phyloP scores from a whole-genome alignment of 2,329 filamentous ascomycete genomes.

The Alternaria ventricosa region DNA sequence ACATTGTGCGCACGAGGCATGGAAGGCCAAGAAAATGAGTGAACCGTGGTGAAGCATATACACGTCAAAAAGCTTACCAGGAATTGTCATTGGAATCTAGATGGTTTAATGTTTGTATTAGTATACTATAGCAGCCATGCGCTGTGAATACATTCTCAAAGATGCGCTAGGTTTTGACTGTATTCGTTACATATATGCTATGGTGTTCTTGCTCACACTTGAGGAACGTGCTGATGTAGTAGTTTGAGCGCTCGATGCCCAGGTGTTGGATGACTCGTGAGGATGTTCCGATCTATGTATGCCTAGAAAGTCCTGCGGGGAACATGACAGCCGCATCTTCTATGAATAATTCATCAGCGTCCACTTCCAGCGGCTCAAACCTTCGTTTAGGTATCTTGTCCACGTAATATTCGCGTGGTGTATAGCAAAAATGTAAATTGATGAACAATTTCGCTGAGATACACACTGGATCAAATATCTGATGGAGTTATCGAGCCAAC shows the following conservation, averaged over 20 bases:
- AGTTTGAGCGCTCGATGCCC: neutral
- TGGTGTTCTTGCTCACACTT: neutral
- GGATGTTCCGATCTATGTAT: fast-evolving
- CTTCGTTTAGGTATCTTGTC: fast-evolving
- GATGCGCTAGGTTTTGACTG: neutral
- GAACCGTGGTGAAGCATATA: neutral
- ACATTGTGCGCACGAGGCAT: neutral
- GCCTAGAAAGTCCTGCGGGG: neutral
- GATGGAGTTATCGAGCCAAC: too few relatives aligned
- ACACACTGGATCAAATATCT: neutral
- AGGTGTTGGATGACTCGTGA: neutral
- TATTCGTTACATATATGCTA: neutral
- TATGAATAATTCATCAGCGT: neutral
- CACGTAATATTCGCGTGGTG: neutral
- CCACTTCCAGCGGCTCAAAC: neutral
- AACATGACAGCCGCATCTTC: fast-evolving
- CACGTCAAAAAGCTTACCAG: fast-evolving
- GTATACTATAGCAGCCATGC: neutral
- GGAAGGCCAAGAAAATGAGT: neutral
- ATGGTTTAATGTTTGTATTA: neutral
- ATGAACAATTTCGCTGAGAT: neutral
- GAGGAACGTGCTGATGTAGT: neutral
- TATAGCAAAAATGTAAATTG: neutral
- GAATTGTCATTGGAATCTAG: fast-evolving
- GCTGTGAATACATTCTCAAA: neutral